Percentiles rank a stretch among this genome's conserved stretches.
These are phyloP conservation scores for Aspergillaceae sp. DNA, from an alignment of 2,329 filamentous ascomycete species.

Conservation along the genomic window DNA sequence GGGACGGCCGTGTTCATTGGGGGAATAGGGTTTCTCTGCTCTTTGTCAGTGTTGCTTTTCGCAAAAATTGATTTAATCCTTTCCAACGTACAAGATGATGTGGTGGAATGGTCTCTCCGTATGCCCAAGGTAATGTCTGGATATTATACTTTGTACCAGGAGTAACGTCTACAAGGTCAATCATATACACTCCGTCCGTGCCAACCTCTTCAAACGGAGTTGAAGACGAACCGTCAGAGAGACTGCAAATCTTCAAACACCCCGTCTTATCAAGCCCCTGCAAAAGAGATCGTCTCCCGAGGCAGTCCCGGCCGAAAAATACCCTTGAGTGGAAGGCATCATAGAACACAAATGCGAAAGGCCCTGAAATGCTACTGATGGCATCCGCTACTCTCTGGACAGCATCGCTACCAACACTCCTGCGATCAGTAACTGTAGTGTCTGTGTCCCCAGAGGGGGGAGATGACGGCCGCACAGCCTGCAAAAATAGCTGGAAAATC, in stretches of 20 bases:
- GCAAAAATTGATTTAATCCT: neutral
- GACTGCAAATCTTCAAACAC: slow-evolving; percentile 59
- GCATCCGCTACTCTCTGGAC: slow-evolving; percentile 32
- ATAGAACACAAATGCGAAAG: slow-evolving; percentile 83
- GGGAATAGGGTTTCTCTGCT: slow-evolving; percentile 36
- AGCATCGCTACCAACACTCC: neutral
- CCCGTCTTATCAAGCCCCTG: slow-evolving; percentile 41
- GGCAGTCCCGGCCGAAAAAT: slow-evolving; percentile 77
- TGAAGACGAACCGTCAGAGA: slow-evolving; percentile 48
- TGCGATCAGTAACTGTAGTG: too few relatives aligned
- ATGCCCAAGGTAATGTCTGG: slow-evolving; percentile 20
- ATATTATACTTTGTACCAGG: slow-evolving; percentile 10
- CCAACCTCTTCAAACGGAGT: slow-evolving; percentile 68
- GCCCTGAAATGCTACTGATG: slow-evolving; percentile 61
- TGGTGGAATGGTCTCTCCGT: slow-evolving; percentile 9
- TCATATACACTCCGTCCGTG: slow-evolving; percentile 68
- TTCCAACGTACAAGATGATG: slow-evolving; percentile 17
- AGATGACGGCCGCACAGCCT: slow-evolving; percentile 24
- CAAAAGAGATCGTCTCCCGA: slow-evolving; percentile 78
- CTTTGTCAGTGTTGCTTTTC: neutral
- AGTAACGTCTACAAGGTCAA: slow-evolving; percentile 44
- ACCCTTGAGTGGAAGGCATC: slow-evolving; percentile 55
- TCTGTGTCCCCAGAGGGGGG: neutral
- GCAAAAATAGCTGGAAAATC: slow-evolving; percentile 54
- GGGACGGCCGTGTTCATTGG: slow-evolving; percentile 36